Base-by-base conservation (phyloP, 148 eudicot species). In the Salicornia ramosissima region DNA sequence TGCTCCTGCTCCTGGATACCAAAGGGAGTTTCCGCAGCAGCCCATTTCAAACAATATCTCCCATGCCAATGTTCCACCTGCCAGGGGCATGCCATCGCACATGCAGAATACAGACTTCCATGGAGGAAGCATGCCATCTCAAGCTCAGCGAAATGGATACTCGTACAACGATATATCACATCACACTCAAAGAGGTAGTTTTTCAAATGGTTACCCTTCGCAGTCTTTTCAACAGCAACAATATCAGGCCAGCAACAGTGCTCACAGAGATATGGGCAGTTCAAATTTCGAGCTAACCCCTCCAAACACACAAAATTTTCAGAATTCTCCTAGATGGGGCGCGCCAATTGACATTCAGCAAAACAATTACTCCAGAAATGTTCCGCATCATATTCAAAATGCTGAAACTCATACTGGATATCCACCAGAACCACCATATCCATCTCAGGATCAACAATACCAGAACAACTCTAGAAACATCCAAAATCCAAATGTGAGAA, bases 141-240 rank as follows among this genome's bases (percentile, higher is more conserved):
- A 46, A 31, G 66, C 6, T 30, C 66, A 59, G 42, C 57, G n/a
- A 22, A 59, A 70, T 59, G 49, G 31, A 10, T 22, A 45, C 28
- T 1, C 28, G 1, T 46, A 45, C 45, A 14, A 30, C 34, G 46
- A 70, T 29, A 70, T 21, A 0, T 42, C 65, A 46, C 43, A 3
- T 47, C 43, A 31, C 13, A 39, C 15, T 21, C 66, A 45, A 30
- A 59, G 26, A 22, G 21, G 30, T n/a, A 24, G 16, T 30, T n/a
- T 28, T 19, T 52, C 50, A 6, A 46, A 59, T 59, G 65, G 45
- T 21, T 59, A 59, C 15, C 73, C 65, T 21, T 42, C 31, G 3
- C 21, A 67, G 58, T 22, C 71, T 67, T 21, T 34, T 28, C 42
- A 24, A 9, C 71, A 67, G 55, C 71, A 51, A 52, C 71, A 31